These are phyloP conservation scores for Quercus variabilis DNA, from an alignment of 306 rosid species.

Conservation along the genomic window DNA sequence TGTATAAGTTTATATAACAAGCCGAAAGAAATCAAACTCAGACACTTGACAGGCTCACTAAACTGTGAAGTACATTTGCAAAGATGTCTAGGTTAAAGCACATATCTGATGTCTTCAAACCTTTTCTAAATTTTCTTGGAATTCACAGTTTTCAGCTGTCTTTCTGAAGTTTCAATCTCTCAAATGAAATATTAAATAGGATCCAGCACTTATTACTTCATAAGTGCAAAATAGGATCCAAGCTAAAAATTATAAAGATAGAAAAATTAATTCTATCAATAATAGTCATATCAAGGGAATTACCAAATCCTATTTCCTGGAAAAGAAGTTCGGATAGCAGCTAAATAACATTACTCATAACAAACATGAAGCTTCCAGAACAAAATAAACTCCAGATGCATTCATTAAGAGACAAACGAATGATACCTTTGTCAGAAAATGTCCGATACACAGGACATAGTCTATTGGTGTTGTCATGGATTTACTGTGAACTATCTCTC, in stretches of 20 bases:
- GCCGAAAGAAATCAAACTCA: neutral
- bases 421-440: slow-evolving; percentile 90
- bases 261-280: neutral
- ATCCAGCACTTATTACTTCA: neutral
- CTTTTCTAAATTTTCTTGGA: neutral
- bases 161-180: neutral
- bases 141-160: neutral
- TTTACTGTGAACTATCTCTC: slow-evolving; percentile 94
- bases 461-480: slow-evolving; percentile 90
- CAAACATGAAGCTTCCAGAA: slow-evolving; percentile 4
- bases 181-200: neutral
- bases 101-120: neutral
- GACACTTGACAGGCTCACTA: neutral
- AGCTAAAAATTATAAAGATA: neutral
- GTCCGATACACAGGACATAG: slow-evolving; percentile 85
- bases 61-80: neutral
- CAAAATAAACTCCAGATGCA: neutral
- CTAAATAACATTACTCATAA: slow-evolving; percentile 5
- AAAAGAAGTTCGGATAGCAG: neutral
- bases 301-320: neutral
- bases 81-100: neutral
- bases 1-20: neutral
- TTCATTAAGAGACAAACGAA: neutral
- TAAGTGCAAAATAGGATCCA: neutral
- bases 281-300: neutral